phyloP scores from a whole-genome alignment of 2,329 filamentous ascomycete species.

The Akanthomyces muscarius region DNA sequence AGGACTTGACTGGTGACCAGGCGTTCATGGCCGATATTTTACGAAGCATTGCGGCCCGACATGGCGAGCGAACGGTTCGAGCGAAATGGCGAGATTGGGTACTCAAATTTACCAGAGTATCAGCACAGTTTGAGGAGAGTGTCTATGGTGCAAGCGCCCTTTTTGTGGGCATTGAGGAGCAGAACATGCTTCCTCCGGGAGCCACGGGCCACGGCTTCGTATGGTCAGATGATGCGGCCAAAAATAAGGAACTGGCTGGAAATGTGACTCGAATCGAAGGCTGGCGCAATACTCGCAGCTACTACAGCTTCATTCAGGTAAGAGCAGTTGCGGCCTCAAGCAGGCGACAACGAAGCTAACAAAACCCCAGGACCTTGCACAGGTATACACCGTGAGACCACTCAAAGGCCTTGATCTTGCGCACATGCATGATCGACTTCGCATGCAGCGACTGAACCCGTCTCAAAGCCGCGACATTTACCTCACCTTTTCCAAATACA shows the following conservation, averaged over 20 bases:
- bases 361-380: slow-evolving; percentile 56
- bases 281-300: slow-evolving; percentile 88
- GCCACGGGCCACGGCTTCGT: slow-evolving; percentile 88
- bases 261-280: slow-evolving; percentile 93
- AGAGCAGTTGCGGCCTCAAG: slow-evolving; percentile 19
- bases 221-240: slow-evolving; percentile 79
- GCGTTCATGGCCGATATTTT: slow-evolving; percentile 86
- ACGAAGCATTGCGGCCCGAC: slow-evolving; percentile 76
- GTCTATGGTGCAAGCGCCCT: slow-evolving; percentile 92
- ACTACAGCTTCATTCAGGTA: slow-evolving; percentile 91
- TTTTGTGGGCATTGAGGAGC: slow-evolving; percentile 75
- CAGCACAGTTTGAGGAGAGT: slow-evolving; percentile 89
- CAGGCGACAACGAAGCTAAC: slow-evolving; percentile 22
- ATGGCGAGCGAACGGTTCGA: slow-evolving; percentile 84
- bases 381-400: slow-evolving; percentile 60
- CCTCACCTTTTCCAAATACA: slow-evolving; percentile 68
- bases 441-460: slow-evolving; percentile 73
- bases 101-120: slow-evolving; percentile 86
- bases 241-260: slow-evolving; percentile 80
- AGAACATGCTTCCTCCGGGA: slow-evolving; percentile 52
- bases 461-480: slow-evolving; percentile 81
- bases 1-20: slow-evolving; percentile 79
- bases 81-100: slow-evolving; percentile 94
- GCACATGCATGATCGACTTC: slow-evolving; percentile 87
- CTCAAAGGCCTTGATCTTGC: slow-evolving; percentile 81